Percentiles rank a stretch among this genome's conserved stretches.
Evolutionary conservation across 2,329 filamentous ascomycete species (phyloP).

Genomic region (Penicillium sp.): DNA sequence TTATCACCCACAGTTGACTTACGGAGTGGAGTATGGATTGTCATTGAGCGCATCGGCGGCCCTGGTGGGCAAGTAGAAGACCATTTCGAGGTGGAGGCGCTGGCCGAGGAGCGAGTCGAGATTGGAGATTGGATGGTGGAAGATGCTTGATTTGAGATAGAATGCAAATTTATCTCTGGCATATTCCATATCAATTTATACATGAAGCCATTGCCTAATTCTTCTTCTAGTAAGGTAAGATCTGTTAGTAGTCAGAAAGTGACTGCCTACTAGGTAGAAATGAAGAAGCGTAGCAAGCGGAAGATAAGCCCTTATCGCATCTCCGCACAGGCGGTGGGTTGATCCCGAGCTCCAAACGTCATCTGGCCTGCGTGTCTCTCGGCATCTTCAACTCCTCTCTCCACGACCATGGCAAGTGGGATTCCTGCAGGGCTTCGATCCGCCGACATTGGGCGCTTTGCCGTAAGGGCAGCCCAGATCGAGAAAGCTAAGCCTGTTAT

Average conservation of each 20-base stretch:
- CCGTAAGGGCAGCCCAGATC: constrained; percentile 78
- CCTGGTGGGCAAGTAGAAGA: constrained; percentile 51
- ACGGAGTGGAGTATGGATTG: constrained; percentile 67
- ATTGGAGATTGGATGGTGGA: constrained; percentile 45
- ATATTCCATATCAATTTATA: too few relatives aligned
- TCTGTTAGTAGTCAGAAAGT: too few relatives aligned
- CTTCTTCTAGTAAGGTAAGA: too few relatives aligned
- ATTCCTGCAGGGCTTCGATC: constrained; percentile 72
- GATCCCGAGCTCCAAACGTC: constrained; percentile 21
- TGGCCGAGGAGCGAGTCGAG: constrained; percentile 44
- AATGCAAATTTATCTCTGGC: not conserved
- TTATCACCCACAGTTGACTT: constrained; percentile 61
- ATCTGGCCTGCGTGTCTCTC: constrained; percentile 14
- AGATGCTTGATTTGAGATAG: constrained; percentile 26
- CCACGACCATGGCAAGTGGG: constrained; percentile 63
- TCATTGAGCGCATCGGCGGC: constrained; percentile 74
- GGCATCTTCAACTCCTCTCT: constrained; percentile 5
- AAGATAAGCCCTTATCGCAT: constrained; percentile 8
- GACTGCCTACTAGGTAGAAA: too few relatives aligned
- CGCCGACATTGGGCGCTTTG: constrained; percentile 79
- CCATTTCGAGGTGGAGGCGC: constrained; percentile 43
- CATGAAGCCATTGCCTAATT: too few relatives aligned
- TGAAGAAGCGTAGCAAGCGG: too few relatives aligned
- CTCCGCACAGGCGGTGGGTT: constrained; percentile 27
- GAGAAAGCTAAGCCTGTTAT: constrained; percentile 81